These are phyloP conservation scores for Panellus pusillus DNA, from an alignment of 768 basidiomycete genomes.

Conservation along the genomic window DNA sequence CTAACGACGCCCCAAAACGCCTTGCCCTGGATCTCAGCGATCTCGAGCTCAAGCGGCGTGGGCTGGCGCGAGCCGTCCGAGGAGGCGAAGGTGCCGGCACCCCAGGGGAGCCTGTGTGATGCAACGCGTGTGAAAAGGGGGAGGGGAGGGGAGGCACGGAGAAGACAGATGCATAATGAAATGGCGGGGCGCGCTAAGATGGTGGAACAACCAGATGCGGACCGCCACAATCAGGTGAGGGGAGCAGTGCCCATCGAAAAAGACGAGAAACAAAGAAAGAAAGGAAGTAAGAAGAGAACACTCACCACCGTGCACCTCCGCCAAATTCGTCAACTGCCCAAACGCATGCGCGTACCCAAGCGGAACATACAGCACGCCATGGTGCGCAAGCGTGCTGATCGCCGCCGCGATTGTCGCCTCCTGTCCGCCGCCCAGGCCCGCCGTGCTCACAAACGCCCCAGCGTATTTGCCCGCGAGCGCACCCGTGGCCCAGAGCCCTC, in stretches of 20 bases:
- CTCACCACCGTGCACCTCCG: slow-evolving; percentile 25
- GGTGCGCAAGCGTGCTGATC: slow-evolving; percentile 60
- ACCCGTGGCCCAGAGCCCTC: slow-evolving; percentile 58
- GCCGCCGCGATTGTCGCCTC: slow-evolving; percentile 48
- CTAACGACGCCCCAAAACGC: slow-evolving; percentile 41
- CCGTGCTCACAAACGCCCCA: slow-evolving; percentile 68
- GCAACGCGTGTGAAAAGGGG: too few relatives aligned
- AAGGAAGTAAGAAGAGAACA: neutral
- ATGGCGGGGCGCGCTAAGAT: too few relatives aligned
- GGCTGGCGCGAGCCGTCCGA: slow-evolving; percentile 47
- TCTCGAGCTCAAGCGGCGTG: slow-evolving; percentile 44
- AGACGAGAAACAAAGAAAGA: too few relatives aligned
- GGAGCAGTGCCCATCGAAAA: too few relatives aligned
- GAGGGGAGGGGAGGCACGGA: too few relatives aligned
- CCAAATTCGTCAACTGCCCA: slow-evolving; percentile 24
- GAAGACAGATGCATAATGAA: too few relatives aligned
- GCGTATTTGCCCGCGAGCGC: slow-evolving; percentile 68
- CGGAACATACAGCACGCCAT: slow-evolving; percentile 57
- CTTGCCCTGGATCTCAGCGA: slow-evolving; percentile 52
- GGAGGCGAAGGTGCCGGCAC: slow-evolving; percentile 63
- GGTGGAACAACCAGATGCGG: too few relatives aligned
- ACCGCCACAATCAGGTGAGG: too few relatives aligned
- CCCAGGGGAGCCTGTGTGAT: slow-evolving; percentile 55
- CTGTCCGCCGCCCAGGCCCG: slow-evolving; percentile 70
- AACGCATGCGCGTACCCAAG: slow-evolving; percentile 46